A percentile compares a stretch with the other conserved stretches of the same genome.
These are phyloP conservation scores for Zasmidium angulare DNA, from an alignment of 2,329 filamentous ascomycete species.

Conservation along the genomic window DNA sequence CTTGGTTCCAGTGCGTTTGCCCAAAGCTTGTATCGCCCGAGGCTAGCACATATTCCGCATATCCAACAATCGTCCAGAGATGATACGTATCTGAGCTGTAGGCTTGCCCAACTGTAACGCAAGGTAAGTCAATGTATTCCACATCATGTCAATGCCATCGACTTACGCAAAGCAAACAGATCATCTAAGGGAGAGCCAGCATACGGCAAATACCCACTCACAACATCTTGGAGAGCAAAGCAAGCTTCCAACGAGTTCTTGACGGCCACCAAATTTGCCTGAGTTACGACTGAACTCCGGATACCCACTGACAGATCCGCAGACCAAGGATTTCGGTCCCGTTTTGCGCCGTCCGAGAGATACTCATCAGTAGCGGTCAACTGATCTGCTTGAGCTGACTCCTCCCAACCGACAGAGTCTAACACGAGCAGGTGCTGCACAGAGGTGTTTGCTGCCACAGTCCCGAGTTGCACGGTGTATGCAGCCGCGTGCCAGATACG, in stretches of 20 bases:
- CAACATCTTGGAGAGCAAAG: conserved; percentile 4
- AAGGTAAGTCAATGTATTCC: neutral
- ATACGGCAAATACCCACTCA: conserved; percentile 25
- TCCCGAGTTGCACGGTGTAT: conserved; percentile 29
- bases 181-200: conserved; percentile 26
- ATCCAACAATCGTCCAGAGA: conserved; percentile 46
- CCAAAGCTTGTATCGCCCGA: conserved; percentile 41
- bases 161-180: neutral
- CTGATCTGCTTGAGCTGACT: neutral
- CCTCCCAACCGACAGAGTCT: neutral
- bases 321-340: conserved; percentile 60
- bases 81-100: conserved; percentile 56
- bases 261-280: conserved; percentile 37
- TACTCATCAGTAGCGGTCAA: conserved; percentile 33
- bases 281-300: conserved; percentile 46
- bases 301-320: conserved; percentile 58
- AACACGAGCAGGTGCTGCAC: conserved; percentile 28
- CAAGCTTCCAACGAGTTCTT: conserved; percentile 21
- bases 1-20: neutral
- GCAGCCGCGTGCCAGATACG: conserved; percentile 43
- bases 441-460: conserved; percentile 2
- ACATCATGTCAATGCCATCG: neutral
- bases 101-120: conserved; percentile 7
- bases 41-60: conserved; percentile 41
- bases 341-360: conserved; percentile 56